Evolutionary conservation across 1,284 basidiomycete genomes (phyloP).

Genomic region (Tylopilus sp.): DNA sequence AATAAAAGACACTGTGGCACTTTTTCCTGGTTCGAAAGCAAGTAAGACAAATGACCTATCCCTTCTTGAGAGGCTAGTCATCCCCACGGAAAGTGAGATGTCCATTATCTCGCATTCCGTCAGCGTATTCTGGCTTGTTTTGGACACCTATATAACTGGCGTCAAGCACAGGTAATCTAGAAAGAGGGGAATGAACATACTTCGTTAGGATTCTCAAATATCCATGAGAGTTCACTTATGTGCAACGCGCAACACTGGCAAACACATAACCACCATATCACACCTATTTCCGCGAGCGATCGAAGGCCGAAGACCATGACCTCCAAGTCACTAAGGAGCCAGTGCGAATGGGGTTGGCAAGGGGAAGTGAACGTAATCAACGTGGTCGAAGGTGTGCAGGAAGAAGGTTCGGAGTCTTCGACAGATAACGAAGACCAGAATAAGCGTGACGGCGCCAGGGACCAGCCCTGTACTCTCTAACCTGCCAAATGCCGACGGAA

Average conservation of each 20-base stretch:
- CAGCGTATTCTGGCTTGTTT: neutral
- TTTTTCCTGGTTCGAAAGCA: conserved; percentile 20
- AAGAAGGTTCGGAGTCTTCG: neutral
- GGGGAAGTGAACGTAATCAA: neutral
- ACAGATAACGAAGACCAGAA: conserved; percentile 1
- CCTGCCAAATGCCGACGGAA: neutral
- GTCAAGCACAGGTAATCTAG: conserved; percentile 4
- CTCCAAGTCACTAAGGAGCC: conserved; percentile 10
- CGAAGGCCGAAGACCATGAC: conserved; percentile 15
- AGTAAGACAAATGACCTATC: conserved; percentile 20
- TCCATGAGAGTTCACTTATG: neutral
- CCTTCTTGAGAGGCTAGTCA: neutral
- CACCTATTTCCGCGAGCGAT: neutral
- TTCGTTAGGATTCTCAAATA: neutral
- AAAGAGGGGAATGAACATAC: conserved; percentile 10
- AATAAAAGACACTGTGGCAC: conserved; percentile 6
- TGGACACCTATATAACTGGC: neutral
- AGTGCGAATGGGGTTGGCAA: neutral
- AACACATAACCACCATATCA: conserved; percentile 8
- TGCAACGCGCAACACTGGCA: conserved; percentile 14
- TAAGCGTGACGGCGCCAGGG: conserved; percentile 2
- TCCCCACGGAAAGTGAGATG: conserved; percentile 11
- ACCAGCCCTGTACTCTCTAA: conserved; percentile 11
- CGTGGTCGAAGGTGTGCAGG: neutral
- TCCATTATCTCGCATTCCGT: conserved; percentile 26